Evolutionary conservation across 352 stramenopile species (phyloP), one percentile per base, ranked within the genome.

Genomic region (Phytopythium ostracodes): DNA sequence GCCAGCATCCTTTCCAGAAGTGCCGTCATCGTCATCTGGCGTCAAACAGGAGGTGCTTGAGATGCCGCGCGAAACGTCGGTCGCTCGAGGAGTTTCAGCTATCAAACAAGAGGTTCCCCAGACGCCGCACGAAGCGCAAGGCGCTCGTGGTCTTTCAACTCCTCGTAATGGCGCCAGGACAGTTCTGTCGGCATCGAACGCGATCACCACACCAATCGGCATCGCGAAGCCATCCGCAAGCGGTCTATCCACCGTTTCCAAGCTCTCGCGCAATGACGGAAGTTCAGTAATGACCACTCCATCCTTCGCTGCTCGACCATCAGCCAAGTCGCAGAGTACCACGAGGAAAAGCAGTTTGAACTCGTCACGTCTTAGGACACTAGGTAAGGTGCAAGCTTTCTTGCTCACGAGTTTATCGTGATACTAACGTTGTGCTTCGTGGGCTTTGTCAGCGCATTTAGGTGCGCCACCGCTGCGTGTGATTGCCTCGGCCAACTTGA

Each of bases 391-490:
- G 17, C 49, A 55, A 36, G 2, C n/a, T 38, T 14, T 40, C 10
- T 14, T n/a, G 24, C 25, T 36, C 17, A 14, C 24, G 33, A 24
- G 25, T 5, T 18, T 24, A 14, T 42, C 22, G 33, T 12, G 27
- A 50, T 24, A 52, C 40, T 25, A 24, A 51, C 36, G 1, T 42
- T 5, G 15, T 47, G 4, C n/a, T 47, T 0, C 11, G 40, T 47
- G 40, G 10, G 17, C 15, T n/a, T 9, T 15, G 40, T 18, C n/a
- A 60, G 55, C 38, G 10, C 43, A 53, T 8, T 38, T 60, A 1
- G 72, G 72, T 6, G 75, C 77, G 42, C 62, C 80, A 10, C n/a
- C n/a, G n/a, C 66, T 84, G 60, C 78, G 81, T 58, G 81, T 90
- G 1, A 74, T 79, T 20, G 75, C 76, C 8, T 76, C 69, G 2